Conservation (phyloP, 306 rosid genomes). For the Trifolium pratense region DNA sequence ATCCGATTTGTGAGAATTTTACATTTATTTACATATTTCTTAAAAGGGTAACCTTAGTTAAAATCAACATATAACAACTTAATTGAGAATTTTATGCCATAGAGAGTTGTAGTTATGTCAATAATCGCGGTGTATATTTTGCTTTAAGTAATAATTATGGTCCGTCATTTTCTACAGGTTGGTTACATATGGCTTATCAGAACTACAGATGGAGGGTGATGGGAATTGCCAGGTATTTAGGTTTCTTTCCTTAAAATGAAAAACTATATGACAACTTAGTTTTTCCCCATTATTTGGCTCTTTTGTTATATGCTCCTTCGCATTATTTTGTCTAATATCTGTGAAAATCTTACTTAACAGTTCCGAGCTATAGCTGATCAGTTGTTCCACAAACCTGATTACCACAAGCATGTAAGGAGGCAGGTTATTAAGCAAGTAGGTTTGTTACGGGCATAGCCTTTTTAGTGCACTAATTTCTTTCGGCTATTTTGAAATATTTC, state of each 20-base stretch:
- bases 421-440: constrained; percentile 90
- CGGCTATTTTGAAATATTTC: constrained; percentile 32
- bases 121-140: constrained; percentile 5
- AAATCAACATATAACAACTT: constrained; percentile 19
- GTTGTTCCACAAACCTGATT: constrained; percentile 75
- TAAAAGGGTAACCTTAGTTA: constrained; percentile 4
- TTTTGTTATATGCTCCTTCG: constrained; percentile 12
- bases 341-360: constrained; percentile 54
- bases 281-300: constrained; percentile 9
- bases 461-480: constrained; percentile 28
- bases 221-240: constrained; percentile 94
- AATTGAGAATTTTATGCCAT: constrained; percentile 20
- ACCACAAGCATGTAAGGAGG: constrained; percentile 94
- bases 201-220: constrained; percentile 96
- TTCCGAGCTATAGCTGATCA: constrained; percentile 99
- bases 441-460: constrained; percentile 33
- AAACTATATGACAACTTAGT: constrained; percentile 22
- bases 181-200: constrained; percentile 80
- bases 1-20: not conserved
- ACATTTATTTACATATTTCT: constrained; percentile 8
- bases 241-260: not conserved
- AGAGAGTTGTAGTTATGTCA: not conserved
- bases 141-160: constrained; percentile 34
- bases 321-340: constrained; percentile 39
- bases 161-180: constrained; percentile 57